Base-by-base conservation (phyloP, 1,139 yeast genomes). In the Debaryomyces subglobosus region DNA sequence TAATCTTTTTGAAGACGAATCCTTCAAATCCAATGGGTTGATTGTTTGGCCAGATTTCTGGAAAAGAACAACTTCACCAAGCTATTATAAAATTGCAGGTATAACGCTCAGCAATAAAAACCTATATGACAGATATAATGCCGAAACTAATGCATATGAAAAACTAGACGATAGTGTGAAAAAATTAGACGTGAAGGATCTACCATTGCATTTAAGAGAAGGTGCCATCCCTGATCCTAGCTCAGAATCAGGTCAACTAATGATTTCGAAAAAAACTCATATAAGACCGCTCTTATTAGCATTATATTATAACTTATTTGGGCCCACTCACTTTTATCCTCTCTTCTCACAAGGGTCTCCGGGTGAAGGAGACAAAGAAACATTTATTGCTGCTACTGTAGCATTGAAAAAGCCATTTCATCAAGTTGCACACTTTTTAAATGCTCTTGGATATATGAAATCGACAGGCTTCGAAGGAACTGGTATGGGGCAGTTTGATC, bases 321-420 rank as follows among this genome's bases (percentile, higher is more conserved):
- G 96, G 0, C 95, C 94, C 5, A 77, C 79, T 15, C 83, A 84
- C 68, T 90, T 79, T 62, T 90, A 89, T 65, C 95, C 95, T n/a
- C 75, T 90, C 42, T 79, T 90, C 47, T 85, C 94, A 0, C 96
- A 89, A 67, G 92, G 92, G 12, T 82, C 89, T 0, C 87, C 85
- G 49, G 96, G 97, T 39, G 96, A 89, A 69, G 96, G 96, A 52
- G 96, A 90, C 64, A 90, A 89, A 63, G 97, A 90, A 62, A 89
- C 96, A 0, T 90, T 88, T 60, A 71, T 88, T 47, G 92, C 96
- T 0, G 92, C 94, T 0, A 85, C 95, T 0, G 78, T 79, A 40
- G 89, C 86, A 2, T 67, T 86, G 47, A 69, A 72, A 7, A 78
- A 82, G 44, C 73, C 81, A 1, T 85, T 72, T 54, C 87, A 89